Conservation (phyloP, 2,329 filamentous ascomycete species). For the Claviceps sp. region DNA sequence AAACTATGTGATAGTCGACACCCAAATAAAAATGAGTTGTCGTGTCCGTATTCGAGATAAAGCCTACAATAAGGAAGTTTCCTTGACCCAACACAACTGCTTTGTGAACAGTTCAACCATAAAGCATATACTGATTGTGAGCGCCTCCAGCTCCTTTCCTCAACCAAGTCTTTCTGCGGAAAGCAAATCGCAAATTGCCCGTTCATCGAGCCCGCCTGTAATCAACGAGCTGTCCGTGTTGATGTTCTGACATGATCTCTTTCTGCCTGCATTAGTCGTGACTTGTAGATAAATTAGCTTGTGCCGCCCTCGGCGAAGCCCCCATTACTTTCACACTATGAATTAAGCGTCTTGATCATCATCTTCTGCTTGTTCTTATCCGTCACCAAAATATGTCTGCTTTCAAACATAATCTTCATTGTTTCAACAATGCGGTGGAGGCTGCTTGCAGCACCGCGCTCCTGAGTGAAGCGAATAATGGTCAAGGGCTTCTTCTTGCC, state of each 20-base stretch:
- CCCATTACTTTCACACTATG: slow-evolving; percentile 18
- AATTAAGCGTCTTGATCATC: slow-evolving; percentile 57
- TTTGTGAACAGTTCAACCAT: neutral
- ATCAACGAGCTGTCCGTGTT: neutral
- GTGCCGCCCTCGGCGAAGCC: neutral
- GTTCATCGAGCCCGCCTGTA: neutral
- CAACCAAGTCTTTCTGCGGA: neutral
- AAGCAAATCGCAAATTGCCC: neutral
- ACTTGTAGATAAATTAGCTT: neutral
- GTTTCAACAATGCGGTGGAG: slow-evolving; percentile 75
- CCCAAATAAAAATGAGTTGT: neutral
- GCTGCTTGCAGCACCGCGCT: slow-evolving; percentile 79
- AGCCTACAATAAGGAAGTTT: neutral
- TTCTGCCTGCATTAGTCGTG: neutral
- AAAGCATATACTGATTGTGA: neutral
- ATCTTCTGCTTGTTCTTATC: slow-evolving; percentile 55
- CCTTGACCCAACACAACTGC: slow-evolving; percentile 3
- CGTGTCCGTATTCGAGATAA: neutral
- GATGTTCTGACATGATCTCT: neutral
- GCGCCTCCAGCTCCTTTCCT: neutral
- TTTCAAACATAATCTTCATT: slow-evolving; percentile 54
- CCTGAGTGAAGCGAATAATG: slow-evolving; percentile 77
- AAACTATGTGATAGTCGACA: slow-evolving; percentile 1
- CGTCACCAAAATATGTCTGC: slow-evolving; percentile 52
- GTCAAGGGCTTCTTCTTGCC: slow-evolving; percentile 63